Percentiles rank a stretch among this genome's conserved stretches.
Conservation (phyloP, 2,329 filamentous ascomycete genomes). For the Fusarium begoniae region DNA sequence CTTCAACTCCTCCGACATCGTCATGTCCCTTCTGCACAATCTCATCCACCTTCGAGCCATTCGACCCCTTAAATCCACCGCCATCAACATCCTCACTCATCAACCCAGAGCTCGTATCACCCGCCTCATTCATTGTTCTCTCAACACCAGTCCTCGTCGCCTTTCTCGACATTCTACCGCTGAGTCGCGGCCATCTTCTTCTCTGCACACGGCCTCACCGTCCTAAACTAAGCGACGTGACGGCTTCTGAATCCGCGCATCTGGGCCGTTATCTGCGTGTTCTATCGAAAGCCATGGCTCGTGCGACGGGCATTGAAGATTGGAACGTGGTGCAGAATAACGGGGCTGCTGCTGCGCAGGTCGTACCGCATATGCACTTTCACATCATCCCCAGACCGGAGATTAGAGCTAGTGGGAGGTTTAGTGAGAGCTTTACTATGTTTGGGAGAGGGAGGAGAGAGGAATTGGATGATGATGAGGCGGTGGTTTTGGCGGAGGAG, state of each 20-base stretch:
- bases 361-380: conserved; percentile 93
- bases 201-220: conserved; percentile 81
- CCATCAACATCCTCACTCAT: conserved; percentile 45
- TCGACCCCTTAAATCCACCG: conserved; percentile 56
- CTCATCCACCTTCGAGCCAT: conserved; percentile 58
- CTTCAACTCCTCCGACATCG: conserved; percentile 45
- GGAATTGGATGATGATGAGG: conserved; percentile 82
- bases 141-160: conserved; percentile 81
- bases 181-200: conserved; percentile 84
- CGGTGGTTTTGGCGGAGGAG: conserved; percentile 64
- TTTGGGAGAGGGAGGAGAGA: conserved; percentile 78
- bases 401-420: conserved; percentile 61
- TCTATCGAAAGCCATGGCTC: conserved; percentile 75
- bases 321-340: conserved; percentile 99
- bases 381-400: conserved; percentile 90
- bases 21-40: conserved; percentile 73
- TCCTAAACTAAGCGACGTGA: conserved; percentile 79
- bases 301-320: conserved; percentile 76
- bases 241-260: conserved; percentile 68
- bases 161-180: conserved; percentile 93
- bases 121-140: conserved; percentile 73
- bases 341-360: conserved; percentile 86
- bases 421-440: conserved; percentile 79
- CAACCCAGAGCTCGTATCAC: conserved; percentile 49
- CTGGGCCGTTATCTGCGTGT: conserved; percentile 75